Evolutionary conservation across 495 filamentous ascomycete species (phyloP), one percentile per base, ranked within the genome.

Genomic region (Polyplosphaeria fusca): DNA sequence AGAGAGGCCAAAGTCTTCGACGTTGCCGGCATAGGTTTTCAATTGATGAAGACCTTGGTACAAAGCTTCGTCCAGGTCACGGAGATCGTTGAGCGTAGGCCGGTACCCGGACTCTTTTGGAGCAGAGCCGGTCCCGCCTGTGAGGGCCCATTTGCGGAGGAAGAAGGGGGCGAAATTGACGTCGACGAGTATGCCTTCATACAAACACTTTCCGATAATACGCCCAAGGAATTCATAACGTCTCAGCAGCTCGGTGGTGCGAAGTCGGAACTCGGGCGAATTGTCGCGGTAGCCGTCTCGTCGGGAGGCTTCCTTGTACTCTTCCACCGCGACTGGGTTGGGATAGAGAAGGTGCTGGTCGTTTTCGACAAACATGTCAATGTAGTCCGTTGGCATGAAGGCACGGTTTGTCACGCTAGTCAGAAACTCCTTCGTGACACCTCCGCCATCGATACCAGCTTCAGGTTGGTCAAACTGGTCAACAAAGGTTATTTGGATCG

Each of bases 401-500:
- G 91, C 91, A 69, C 96, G 87, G 4, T 79, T 86, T 1, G 89
- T 95, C 14, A 96, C 81, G 60, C 88, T 93, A 0, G 87, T 96
- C 25, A 97, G 76, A 63, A 99, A 99, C 64, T 99, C 93, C 65
- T 99, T 99, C 13, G 92, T 97, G 14, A 99, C 93, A 40, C 93
- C 93, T 25, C 93, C 93, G 0, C 93, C 93, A 68, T 99, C 93
- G 55, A 99, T 96, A 26, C 93, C 93, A 4, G 93, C 91, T 72
- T 99, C 93, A 23, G 80, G 76, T 2, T 84, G 82, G 49, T 86
- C 85, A 60, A 95, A 99, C 59, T 88, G 80, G 64, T 99, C 93
- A 14, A 96, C 88, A 64, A 97, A 99, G 13, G 87, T 92, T 62
- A 99, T 97, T 68, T 95, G 91, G 20, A 99, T 96, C 0, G 94